Evolutionary conservation across 805 yeast genomes (phyloP).

Genomic region (Kregervanrija fluxuum): DNA sequence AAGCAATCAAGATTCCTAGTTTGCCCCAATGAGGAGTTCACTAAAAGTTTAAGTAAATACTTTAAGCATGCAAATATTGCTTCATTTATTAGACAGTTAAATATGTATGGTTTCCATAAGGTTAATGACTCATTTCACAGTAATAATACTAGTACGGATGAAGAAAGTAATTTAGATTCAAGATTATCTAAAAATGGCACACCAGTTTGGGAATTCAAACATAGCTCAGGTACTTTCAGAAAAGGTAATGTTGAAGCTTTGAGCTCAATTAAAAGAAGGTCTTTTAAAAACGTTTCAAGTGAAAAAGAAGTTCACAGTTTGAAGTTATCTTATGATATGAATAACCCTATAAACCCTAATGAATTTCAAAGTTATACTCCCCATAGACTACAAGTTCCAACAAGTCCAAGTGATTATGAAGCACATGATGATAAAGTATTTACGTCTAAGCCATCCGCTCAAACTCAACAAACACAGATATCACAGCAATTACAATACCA

Average conservation of each 20-base stretch:
- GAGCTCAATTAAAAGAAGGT: slow-evolving; percentile 71
- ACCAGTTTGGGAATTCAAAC: slow-evolving; percentile 78
- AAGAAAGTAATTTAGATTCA: slow-evolving; percentile 14
- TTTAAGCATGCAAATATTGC: slow-evolving; percentile 80
- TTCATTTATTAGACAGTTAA: slow-evolving; percentile 69
- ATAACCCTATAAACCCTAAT: neutral
- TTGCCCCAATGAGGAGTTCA: slow-evolving; percentile 81
- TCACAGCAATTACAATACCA: neutral
- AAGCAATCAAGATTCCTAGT: slow-evolving; percentile 64
- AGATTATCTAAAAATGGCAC: slow-evolving; percentile 12
- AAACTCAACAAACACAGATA: neutral
- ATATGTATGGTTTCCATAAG: slow-evolving; percentile 80
- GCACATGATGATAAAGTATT: too few relatives aligned
- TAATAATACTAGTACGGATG: slow-evolving; percentile 5
- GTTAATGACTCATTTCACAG: slow-evolving; percentile 43
- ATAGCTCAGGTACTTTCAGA: slow-evolving; percentile 67
- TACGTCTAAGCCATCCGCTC: neutral
- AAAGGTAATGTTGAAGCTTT: slow-evolving; percentile 75
- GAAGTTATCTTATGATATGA: slow-evolving; percentile 12
- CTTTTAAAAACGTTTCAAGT: slow-evolving; percentile 29
- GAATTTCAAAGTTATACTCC: slow-evolving; percentile 23
- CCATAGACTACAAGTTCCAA: slow-evolving; percentile 10
- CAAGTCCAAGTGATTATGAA: slow-evolving; percentile 14
- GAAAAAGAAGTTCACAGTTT: slow-evolving; percentile 26
- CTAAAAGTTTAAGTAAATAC: slow-evolving; percentile 59